Evolutionary conservation across 805 yeast species (phyloP), one percentile per base, ranked within the genome.

Genomic region (Lipomyces yamanashiensis): DNA sequence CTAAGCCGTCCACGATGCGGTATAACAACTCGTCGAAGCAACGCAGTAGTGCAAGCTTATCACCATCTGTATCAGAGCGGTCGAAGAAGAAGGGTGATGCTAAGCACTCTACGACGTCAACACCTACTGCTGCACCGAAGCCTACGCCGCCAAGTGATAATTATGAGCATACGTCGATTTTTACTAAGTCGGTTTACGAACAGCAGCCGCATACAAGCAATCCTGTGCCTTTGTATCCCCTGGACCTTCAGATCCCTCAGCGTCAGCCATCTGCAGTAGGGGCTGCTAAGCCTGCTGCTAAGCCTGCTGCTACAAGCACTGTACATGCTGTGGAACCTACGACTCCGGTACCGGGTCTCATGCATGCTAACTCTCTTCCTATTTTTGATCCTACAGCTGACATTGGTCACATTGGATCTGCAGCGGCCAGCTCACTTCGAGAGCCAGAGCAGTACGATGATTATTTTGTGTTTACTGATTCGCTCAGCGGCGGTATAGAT

Each of bases 121-220:
- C 4, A 43, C 10, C 45, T 39, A 15, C 55, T 2, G 45, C 17
- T 13, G 15, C 45, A 17, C 17, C 23, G 41, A 39, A 2, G 21
- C 47, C 47, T 15, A 7, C 47, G 19, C 4, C 47, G 2, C 28
- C 28, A 8, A 21, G 3, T 17, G 47, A 43, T 19, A n/a, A 13
- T 17, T n/a, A 9, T 19, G 47, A 43, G 10, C 47, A n/a, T 43
- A 13, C 13, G 19, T 12, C 47, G 10, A 43, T 17, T 15, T 19
- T 52, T 2, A 9, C 55, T 5, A 39, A 12, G 28, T 23, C 57
- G 12, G 57, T 21, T 8, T 53, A 53, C 39, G 48, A 53, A 6
- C 57, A 53, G 48, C 57, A 53, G 34, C 48, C 48, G 17, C 57
- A 40, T 33, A 43, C 15, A 15, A 53, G 57, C 33, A 41, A 53